phyloP scores from a whole-genome alignment of 2,329 filamentous ascomycete species.

The Calonectria hawksworthii region DNA sequence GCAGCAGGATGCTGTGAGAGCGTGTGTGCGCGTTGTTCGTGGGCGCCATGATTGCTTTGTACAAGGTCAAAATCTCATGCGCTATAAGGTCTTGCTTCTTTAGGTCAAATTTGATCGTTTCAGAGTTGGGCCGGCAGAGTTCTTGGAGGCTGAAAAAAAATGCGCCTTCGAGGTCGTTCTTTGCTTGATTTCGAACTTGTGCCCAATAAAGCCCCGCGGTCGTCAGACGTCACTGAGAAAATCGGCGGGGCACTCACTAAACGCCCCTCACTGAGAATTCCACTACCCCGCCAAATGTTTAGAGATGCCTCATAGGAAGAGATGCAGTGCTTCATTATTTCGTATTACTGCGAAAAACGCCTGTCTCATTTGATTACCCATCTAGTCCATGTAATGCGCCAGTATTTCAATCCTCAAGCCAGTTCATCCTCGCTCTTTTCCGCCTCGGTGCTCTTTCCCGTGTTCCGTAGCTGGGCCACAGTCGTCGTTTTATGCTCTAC shows the following conservation, averaged over 20 bases:
- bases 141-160: background rate
- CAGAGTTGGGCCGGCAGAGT: background rate
- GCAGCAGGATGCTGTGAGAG: conserved; percentile 86
- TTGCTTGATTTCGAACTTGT: conserved; percentile 14
- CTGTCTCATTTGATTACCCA: background rate
- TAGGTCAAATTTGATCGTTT: background rate
- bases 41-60: conserved; percentile 68
- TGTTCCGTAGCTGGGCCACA: conserved; percentile 1
- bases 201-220: background rate
- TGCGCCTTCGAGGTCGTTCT: background rate
- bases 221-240: conserved; percentile 18
- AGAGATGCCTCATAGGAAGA: background rate
- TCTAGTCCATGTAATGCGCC: background rate
- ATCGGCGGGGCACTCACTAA: conserved; percentile 19
- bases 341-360: background rate
- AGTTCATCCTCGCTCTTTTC: conserved; percentile 25
- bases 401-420: background rate
- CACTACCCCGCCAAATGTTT: conserved; percentile 6
- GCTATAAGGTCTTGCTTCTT: background rate
- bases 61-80: background rate
- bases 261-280: conserved; percentile 11
- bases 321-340: background rate
- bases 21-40: conserved; percentile 75
- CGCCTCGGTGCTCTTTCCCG: background rate
- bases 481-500: conserved; percentile 6